Percentiles rank a stretch among this genome's conserved stretches.
phyloP scores from a whole-genome alignment of 1,139 yeast genomes.

The Debaryomyces sp. region DNA sequence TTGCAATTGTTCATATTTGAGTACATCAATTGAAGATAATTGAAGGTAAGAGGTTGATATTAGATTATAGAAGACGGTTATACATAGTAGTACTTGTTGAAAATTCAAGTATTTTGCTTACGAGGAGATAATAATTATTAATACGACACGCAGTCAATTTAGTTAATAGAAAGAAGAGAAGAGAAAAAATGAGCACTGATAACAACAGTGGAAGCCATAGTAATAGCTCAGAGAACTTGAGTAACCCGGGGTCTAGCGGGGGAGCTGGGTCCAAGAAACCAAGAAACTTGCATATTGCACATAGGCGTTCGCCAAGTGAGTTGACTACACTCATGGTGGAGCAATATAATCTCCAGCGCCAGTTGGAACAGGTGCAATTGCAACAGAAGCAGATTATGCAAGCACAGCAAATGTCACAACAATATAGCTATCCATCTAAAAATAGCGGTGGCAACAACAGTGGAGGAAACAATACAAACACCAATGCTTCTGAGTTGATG shows the following conservation, averaged over 20 bases:
- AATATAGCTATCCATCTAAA: slow-evolving; percentile 20
- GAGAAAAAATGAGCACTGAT: slow-evolving; percentile 2
- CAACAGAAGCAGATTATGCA: slow-evolving; percentile 86
- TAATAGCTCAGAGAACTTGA: slow-evolving; percentile 16
- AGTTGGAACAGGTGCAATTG: slow-evolving; percentile 85
- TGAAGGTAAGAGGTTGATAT: neutral
- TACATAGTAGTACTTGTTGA: neutral
- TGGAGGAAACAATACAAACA: slow-evolving; percentile 4
- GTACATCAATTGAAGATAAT: neutral
- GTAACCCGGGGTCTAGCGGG: slow-evolving; percentile 6
- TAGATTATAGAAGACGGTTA: slow-evolving; percentile 2
- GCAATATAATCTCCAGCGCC: slow-evolving; percentile 90
- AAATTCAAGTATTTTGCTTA: neutral
- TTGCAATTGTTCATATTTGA: neutral
- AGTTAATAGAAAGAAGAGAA: neutral
- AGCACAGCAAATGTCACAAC: slow-evolving; percentile 54
- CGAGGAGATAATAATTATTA: neutral
- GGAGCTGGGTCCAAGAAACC: slow-evolving; percentile 29
- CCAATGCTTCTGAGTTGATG: slow-evolving; percentile 22
- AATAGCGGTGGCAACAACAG: slow-evolving; percentile 16
- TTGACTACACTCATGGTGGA: slow-evolving; percentile 91
- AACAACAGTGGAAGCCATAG: slow-evolving; percentile 3
- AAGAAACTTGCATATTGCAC: slow-evolving; percentile 78
- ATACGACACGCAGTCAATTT: neutral
- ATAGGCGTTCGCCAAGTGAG: slow-evolving; percentile 91